A percentile compares a stretch with the other conserved stretches of the same genome.
phyloP scores from a whole-genome alignment of 129 eudicot species.

The Erigeron canadensis region DNA sequence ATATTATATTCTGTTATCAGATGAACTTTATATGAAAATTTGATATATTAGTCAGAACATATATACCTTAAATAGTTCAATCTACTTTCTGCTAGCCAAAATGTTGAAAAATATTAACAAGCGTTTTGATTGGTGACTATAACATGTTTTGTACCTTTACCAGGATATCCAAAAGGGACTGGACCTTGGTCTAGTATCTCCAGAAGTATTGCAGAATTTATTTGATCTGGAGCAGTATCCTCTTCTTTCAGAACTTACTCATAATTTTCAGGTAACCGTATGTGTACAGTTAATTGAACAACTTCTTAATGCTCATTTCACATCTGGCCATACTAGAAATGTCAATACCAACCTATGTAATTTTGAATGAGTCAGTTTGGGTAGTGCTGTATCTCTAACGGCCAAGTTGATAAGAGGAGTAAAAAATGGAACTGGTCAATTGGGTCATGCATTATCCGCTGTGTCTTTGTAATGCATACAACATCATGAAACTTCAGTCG shows the following conservation, averaged over 20 bases:
- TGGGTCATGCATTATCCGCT: neutral
- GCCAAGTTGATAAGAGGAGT: neutral
- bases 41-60: neutral
- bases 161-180: slow-evolving; percentile 81
- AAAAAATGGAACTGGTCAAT: neutral
- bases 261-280: slow-evolving; percentile 76
- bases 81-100: neutral
- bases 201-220: slow-evolving; percentile 86
- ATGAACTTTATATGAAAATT: neutral
- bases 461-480: neutral
- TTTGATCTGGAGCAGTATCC: slow-evolving; percentile 95
- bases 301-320: slow-evolving; percentile 5
- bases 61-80: neutral
- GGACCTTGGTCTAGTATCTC: slow-evolving; percentile 97
- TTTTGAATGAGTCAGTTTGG: neutral
- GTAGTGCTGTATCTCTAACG: neutral
- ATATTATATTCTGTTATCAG: neutral
- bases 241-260: slow-evolving; percentile 67
- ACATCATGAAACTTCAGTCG: neutral
- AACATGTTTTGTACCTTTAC: neutral
- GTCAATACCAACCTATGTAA: neutral
- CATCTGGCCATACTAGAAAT: neutral
- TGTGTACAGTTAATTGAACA: neutral
- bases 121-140: neutral
- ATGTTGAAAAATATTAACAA: neutral